Conservation (phyloP, 73 alveolate species). For the Uronychia setigera region DNA sequence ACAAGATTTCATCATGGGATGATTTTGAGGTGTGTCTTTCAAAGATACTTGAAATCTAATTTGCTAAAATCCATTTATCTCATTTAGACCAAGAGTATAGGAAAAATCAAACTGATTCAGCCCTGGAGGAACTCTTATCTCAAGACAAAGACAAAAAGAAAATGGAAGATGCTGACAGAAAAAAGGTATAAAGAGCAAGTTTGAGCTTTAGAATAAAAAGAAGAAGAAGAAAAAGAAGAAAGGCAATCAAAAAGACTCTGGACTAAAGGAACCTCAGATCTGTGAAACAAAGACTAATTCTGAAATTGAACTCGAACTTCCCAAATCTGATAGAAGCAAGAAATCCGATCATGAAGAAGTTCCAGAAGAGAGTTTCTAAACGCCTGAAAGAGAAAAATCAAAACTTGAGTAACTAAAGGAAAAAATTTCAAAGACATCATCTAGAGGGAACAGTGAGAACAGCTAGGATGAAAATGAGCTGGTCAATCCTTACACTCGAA, state of each 20-base stretch:
- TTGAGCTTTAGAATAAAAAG: no score
- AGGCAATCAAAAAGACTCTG: not conserved
- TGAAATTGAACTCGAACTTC: not conserved
- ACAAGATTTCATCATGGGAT: not conserved
- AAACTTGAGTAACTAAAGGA: no score
- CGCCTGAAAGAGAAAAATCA: no score
- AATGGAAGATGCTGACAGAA: not conserved
- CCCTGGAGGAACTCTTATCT: not conserved
- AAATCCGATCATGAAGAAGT: not conserved
- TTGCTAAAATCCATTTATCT: not conserved
- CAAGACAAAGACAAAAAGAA: not conserved
- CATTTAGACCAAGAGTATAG: not conserved
- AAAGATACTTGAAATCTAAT: not conserved
- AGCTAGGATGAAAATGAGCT: not conserved
- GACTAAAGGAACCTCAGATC: not conserved
- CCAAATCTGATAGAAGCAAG: not conserved
- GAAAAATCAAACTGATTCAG: not conserved
- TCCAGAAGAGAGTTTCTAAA: not conserved
- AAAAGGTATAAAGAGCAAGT: no score
- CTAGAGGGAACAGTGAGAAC: not conserved
- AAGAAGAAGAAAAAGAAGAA: not conserved
- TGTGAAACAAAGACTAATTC: no score
- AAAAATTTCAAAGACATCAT: not conserved
- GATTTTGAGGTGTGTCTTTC: not conserved
- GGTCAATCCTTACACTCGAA: not conserved